Percentiles rank a stretch among this genome's conserved stretches.
phyloP scores from a whole-genome alignment of 176 grass and related monocot species.

The Elaeis guineensis region DNA sequence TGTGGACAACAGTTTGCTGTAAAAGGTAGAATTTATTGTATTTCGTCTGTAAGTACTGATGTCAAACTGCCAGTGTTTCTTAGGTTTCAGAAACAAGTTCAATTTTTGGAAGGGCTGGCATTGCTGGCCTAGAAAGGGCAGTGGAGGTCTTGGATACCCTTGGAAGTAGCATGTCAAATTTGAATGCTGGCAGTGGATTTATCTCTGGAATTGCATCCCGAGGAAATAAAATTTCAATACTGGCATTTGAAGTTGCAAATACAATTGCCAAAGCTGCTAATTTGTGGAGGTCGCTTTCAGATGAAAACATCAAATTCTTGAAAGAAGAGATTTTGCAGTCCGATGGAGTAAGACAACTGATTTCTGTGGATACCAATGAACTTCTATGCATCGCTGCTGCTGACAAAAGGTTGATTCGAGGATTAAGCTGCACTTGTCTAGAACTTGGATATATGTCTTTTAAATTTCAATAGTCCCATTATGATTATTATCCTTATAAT shows the following conservation, averaged over 20 bases:
- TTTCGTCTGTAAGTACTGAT: no score
- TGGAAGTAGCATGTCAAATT: constrained; percentile 75
- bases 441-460: no score
- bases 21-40: no score
- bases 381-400: constrained; percentile 62
- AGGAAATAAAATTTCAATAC: constrained; percentile 63
- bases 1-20: no score
- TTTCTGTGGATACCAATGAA: constrained; percentile 51
- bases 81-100: constrained; percentile 74
- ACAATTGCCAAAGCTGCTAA: constrained; percentile 76
- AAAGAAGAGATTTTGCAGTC: constrained; percentile 80
- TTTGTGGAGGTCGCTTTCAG: constrained; percentile 71
- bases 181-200: constrained; percentile 82
- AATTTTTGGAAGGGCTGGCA: constrained; percentile 71
- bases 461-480: no score
- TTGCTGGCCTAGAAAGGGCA: constrained; percentile 73
- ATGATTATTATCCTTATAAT: no score
- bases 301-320: constrained; percentile 59
- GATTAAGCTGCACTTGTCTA: not conserved
- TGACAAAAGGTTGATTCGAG: constrained; percentile 71
- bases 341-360: constrained; percentile 60
- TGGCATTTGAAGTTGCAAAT: constrained; percentile 95
- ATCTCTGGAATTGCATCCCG: constrained; percentile 42
- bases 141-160: constrained; percentile 80
- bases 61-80: constrained; percentile 27